Evolutionary conservation across 148 eudicot genomes (phyloP), one percentile per base, ranked within the genome.

Genomic region (Camellia lanceoleosa): DNA sequence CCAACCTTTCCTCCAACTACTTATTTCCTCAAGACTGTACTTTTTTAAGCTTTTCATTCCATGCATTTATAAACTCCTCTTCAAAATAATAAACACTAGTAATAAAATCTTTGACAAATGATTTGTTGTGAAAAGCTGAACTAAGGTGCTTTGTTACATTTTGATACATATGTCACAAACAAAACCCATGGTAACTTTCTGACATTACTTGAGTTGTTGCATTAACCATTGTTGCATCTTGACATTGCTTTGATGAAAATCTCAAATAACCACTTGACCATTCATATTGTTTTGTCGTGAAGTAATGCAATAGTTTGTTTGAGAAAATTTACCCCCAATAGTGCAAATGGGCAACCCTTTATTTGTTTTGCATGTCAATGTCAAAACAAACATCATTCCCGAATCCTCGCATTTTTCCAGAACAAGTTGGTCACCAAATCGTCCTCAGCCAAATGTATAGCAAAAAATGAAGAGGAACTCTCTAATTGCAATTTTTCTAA

Each of bases 341-440:
- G 70, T 44, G 75, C 81, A 11, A 84, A 55, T 9, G 84, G 84
- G 4, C 73, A 58, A 44, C 82, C 67, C 12, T 38, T 73, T 68
- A 12, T 81, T 73, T 14, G 51, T 78, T 43, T n/a, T 49, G 70
- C 73, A 81, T 3, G 82, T 81, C 2, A 82, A 1, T 76, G 66
- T 84, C 82, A 78, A 84, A 84, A 60, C 75, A 52, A 14, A 78
- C 41, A 2, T 74, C 84, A 81, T 74, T 81, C 3, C 84, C 83
- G 71, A 71, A 49, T 49, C 52, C 52, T 49, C 0, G 52, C 52
- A 49, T 49, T 7, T 5, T 5, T 7, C 52, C 52, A 49, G 7
- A 49, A 4, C 52, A 4, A 49, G 52, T 49, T 49, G 52, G 52
- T 49, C 7, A 49, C 3, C 51, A 47, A 47, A 47, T 47, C 52